Conservation (phyloP, 116 monocot genomes). For the Phalaenopsis hybrid region DNA sequence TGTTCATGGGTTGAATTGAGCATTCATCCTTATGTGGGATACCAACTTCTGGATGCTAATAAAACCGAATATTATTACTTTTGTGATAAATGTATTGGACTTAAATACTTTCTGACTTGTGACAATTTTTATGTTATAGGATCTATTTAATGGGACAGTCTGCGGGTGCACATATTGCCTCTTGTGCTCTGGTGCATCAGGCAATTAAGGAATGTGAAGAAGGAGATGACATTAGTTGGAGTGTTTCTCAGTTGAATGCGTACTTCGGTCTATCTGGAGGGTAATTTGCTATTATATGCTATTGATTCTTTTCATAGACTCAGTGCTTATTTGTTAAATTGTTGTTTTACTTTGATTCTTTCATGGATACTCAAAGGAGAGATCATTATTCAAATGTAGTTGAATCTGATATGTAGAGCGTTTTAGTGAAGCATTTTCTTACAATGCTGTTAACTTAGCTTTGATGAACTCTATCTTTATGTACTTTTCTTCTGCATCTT, state of each 20-base stretch:
- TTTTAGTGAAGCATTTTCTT: neutral
- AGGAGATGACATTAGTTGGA: conserved; percentile 65
- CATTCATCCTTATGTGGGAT: neutral
- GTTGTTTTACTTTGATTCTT: neutral
- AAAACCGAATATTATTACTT: neutral
- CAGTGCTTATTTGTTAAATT: neutral
- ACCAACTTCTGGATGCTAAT: neutral
- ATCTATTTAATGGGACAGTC: conserved; percentile 93
- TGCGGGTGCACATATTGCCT: conserved; percentile 96
- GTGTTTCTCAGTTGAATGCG: conserved; percentile 81
- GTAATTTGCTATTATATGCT: conserved; percentile 23
- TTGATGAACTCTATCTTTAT: neutral
- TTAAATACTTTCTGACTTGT: neutral
- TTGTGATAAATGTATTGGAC: neutral
- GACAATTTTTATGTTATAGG: conserved; percentile 25
- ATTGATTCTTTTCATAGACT: neutral
- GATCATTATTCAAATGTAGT: neutral
- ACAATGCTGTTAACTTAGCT: neutral
- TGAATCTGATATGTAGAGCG: neutral
- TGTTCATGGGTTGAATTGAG: neutral
- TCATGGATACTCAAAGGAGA: neutral
- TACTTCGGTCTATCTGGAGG: conserved; percentile 93
- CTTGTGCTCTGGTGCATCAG: conserved; percentile 74
- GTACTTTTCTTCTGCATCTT: neutral
- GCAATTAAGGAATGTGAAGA: conserved; percentile 75